Percentiles rank a stretch among this genome's conserved stretches.
Conservation (phyloP, 441 rosid species). For the Pelargonium fulgidum region DNA sequence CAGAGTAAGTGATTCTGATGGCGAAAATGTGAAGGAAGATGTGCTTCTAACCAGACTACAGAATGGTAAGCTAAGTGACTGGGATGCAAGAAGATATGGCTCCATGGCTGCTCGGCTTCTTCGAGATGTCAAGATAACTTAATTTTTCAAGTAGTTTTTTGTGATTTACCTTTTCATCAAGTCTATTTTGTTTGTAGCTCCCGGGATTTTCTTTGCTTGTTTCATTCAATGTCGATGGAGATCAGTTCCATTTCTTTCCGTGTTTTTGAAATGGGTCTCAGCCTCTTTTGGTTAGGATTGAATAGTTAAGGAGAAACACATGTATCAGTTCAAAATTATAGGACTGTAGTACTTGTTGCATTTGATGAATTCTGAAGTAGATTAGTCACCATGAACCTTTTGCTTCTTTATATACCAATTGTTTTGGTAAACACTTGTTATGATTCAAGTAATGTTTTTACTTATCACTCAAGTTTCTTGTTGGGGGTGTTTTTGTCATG, state of each 20-base stretch:
- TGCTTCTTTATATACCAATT: too few species aligned
- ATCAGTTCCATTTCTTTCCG: not conserved
- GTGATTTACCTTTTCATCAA: not conserved
- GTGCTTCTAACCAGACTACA: conserved; percentile 27
- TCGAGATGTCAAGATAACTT: conserved; percentile 56
- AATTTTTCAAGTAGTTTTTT: conserved; percentile 16
- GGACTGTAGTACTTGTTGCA: not conserved
- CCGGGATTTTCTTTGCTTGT: too few species aligned
- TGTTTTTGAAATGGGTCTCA: not conserved
- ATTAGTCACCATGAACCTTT: not conserved
- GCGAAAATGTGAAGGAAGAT: conserved; percentile 28
- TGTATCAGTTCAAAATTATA: not conserved
- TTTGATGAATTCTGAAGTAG: not conserved
- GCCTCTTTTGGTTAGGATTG: not conserved
- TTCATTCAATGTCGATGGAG: not conserved
- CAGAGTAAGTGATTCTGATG: conserved; percentile 14
- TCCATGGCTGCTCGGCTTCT: conserved; percentile 95
- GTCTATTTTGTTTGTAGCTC: too few species aligned
- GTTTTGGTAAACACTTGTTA: too few species aligned
- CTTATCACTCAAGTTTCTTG: too few species aligned
- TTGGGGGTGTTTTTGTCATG: too few species aligned
- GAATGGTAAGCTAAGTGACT: conserved; percentile 52
- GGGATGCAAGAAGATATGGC: conserved; percentile 92
- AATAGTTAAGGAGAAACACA: not conserved
- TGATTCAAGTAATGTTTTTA: too few species aligned